Base-by-base conservation (phyloP, 2,329 filamentous ascomycete genomes). In the Fusarium burgessii region DNA sequence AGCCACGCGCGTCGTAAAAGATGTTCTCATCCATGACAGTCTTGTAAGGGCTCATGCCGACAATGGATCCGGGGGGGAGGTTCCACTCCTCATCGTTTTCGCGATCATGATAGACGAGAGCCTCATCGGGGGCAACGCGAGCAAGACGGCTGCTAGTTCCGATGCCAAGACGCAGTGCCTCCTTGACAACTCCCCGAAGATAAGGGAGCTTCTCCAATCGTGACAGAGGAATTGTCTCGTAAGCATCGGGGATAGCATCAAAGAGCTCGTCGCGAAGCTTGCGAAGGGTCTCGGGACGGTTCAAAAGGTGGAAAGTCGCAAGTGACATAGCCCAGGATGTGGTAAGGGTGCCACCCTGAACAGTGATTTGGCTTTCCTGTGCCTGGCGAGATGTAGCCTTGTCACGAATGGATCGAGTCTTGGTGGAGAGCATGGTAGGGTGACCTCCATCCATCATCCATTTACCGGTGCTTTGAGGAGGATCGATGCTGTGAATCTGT, bases 131-230 rank as follows among this genome's bases (percentile, higher is more conserved):
- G 0, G 85, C 84, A 20, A 85, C 77, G 2, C 86, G 84, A 55
- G 86, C 83, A 3, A 87, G 79, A 7, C 83, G 76, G 56, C 85
- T 81, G n/a, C 82, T 84, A 5, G 85, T 80, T 15, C 82, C 82
- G 17, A 86, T 83, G 55, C 86, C 82, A 7, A 87, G 77, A 10
- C 87, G 82, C 71, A 87, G 78, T 1, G 84, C 79, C 75, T 89
- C 87, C 49, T 83, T 84, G 59, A 88, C 80, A 6, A 87, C 84
- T n/a, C 84, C 85, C 32, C 81, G 77, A 29, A 88, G 80, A 67
- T 86, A 87, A 0, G 81, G 81, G 32, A 84, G 73, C 42, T 68
- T 77, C 58, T 82, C 79, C 4, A 82, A 72, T 45, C 72, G 66
- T 5, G 78, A 73, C 15, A 80, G 65, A 9, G 79, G 69, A 8